Conservation (phyloP, 2,329 filamentous ascomycete species). For the Ambrosiella beaveri region DNA sequence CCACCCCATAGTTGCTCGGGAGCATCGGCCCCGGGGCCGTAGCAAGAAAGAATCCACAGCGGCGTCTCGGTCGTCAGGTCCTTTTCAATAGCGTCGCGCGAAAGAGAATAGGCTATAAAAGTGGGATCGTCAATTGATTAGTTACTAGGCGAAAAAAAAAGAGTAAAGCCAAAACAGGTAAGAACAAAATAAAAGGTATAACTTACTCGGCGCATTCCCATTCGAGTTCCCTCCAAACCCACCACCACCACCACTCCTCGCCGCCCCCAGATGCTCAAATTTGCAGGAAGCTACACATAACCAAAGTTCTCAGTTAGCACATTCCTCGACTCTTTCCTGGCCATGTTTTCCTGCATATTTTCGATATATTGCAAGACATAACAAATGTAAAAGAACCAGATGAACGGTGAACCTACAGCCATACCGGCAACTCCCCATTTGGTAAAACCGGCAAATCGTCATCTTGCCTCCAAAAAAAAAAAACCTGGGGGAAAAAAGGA, state of each 20-base stretch:
- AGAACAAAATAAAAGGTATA: neutral
- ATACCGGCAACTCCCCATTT: slow-evolving; percentile 30
- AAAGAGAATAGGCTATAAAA: slow-evolving; percentile 32
- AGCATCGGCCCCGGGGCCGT: slow-evolving; percentile 59
- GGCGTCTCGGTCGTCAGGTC: slow-evolving; percentile 59
- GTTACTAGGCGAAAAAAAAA: neutral
- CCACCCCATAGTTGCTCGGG: slow-evolving; percentile 77
- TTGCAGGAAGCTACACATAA: slow-evolving; percentile 29
- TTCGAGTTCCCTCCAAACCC: slow-evolving; percentile 12
- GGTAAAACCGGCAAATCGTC: slow-evolving; percentile 13
- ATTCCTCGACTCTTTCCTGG: neutral
- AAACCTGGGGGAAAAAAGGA: too few species aligned
- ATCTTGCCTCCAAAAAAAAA: slow-evolving; percentile 3
- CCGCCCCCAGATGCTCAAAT: slow-evolving; percentile 33
- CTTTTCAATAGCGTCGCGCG: slow-evolving; percentile 38
- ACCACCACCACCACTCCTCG: slow-evolving; percentile 13
- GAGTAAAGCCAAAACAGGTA: neutral
- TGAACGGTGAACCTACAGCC: slow-evolving; percentile 25
- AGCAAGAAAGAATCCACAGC: slow-evolving; percentile 72
- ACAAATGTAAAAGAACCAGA: neutral
- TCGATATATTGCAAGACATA: too few species aligned
- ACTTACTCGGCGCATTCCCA: neutral
- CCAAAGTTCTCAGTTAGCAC: neutral
- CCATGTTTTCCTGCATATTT: too few species aligned
- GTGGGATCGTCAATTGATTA: neutral